phyloP scores from a whole-genome alignment of 345 rosid genomes.

The Turritis glabra region DNA sequence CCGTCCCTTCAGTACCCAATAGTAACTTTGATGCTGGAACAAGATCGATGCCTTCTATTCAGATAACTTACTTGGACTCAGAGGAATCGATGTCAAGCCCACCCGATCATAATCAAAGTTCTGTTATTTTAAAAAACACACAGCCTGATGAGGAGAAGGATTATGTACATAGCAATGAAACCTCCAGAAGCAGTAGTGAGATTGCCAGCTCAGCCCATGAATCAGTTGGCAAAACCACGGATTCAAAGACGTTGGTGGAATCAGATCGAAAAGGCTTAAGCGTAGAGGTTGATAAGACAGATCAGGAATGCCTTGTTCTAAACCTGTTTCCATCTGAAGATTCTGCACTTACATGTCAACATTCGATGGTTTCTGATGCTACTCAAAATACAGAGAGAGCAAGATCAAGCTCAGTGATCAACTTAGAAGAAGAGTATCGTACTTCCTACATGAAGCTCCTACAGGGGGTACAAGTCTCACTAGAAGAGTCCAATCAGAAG shows the following conservation, averaged over 20 bases:
- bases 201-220: conserved; percentile 41
- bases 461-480: conserved; percentile 36
- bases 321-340: conserved; percentile 54
- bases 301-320: conserved; percentile 17
- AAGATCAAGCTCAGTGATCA: conserved; percentile 53
- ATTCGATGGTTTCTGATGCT: conserved; percentile 43
- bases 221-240: conserved; percentile 35
- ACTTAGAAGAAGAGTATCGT: conserved; percentile 43
- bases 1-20: conserved; percentile 42
- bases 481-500: conserved; percentile 27
- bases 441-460: conserved; percentile 61
- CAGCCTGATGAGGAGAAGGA: conserved; percentile 54
- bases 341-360: conserved; percentile 57
- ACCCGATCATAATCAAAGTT: conserved; percentile 47
- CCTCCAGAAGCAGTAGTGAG: conserved; percentile 45
- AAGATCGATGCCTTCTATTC: conserved; percentile 43
- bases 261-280: conserved; percentile 37
- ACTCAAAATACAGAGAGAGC: conserved; percentile 52
- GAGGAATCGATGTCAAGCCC: conserved; percentile 50
- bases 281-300: conserved; percentile 32
- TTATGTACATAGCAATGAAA: conserved; percentile 48
- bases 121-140: conserved; percentile 42
- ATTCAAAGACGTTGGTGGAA: conserved; percentile 34
- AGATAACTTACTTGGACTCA: conserved; percentile 48
- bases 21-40: conserved; percentile 44